Evolutionary conservation across 2,329 filamentous ascomycete species (phyloP), one percentile per base, ranked within the genome.

Genomic region (Zelopaecilomyces penicillatus): DNA sequence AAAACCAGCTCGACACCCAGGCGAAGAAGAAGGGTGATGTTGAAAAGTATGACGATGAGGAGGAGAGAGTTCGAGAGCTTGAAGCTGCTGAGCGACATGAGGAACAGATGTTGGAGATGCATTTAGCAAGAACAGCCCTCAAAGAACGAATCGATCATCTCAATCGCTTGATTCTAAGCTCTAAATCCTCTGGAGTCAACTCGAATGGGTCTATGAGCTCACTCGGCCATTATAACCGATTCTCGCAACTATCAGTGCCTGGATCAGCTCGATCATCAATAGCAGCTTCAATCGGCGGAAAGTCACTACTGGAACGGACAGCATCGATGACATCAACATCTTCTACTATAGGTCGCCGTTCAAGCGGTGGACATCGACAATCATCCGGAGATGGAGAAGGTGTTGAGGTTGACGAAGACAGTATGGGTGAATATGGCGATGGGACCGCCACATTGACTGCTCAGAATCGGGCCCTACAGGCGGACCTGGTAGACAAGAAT

Each of bases 71-170:
- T 35, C 74, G 82, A 12, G 83, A 93, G 61, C 80, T 84, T 54
- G 87, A 96, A 65, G 85, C 86, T 6, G 83, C 89, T 53, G 79
- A 87, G 53, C 81, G 89, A 34, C 93, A 96, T 54, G 90, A 96
- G 60, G 93, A 97, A 68, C 93, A 98, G 64, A 91, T 98, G 77
- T 74, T 98, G 44, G 93, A 98, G 65, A 97, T 98, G 87, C 93
- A 98, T 62, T 76, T 98, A 39, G 93, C 93, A 30, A 82, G 93
- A 36, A 98, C 93, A 1, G 93, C 93, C 1, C 70, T 98, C 44
- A 98, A 97, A 64, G 93, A 98, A 69, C 83, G 93, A 30, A 98
- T 98, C 56, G 90, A 96, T 61, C 93, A 98, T 64, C 74, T 98
- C 39, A 98, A 97, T 65, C 83, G 91, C 39, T 73, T 98, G 41